Base-by-base conservation (phyloP, 306 rosid genomes). In the Vachellia pachyceras region DNA sequence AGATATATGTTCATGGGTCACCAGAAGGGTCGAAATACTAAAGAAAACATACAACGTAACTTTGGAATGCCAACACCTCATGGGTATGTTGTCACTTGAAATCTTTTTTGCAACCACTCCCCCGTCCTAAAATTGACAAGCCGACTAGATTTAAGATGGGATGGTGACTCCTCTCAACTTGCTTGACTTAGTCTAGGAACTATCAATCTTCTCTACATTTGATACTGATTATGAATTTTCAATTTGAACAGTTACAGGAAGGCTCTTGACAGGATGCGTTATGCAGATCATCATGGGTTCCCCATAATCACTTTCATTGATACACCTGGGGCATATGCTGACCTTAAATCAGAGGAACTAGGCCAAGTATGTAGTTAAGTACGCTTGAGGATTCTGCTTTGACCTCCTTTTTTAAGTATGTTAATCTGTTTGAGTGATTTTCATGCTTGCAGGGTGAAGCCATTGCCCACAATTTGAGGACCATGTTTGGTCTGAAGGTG, bases 51-150 rank as follows among this genome's bases (percentile, higher is more conserved):
- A 82, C 80, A 86, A 83, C 97, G 99, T 42, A 95, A 95, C 87
- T 95, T 95, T 77, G 99, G 97, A 77, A 95, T 95, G 99, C 97
- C 99, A 72, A 95, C 99, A 67, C 99, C 99, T 12, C 99, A 95
- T 81, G 99, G 99, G 99, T 91, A 91, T 72, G 94, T 72, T 64
- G 41, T 40, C 69, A 33, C 80, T 64, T 17, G 63, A 80, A 52
- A 18, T n/a, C 60, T 50, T 41, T 3, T 10, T 12, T 42, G 40
- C n/a, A n/a, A n/a, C n/a, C n/a, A n/a, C n/a, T n/a, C n/a, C n/a
- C n/a, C n/a, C n/a, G n/a, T n/a, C n/a, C n/a, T n/a, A n/a, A n/a
- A n/a, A n/a, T n/a, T n/a, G n/a, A n/a, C n/a, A n/a, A n/a, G n/a
- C 65, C 67, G 12, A 64, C 68, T 61, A 52, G 81, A 60, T 72